Evolutionary conservation across 805 yeast genomes (phyloP).

Genomic region (Tetrapisispora phaffii): DNA sequence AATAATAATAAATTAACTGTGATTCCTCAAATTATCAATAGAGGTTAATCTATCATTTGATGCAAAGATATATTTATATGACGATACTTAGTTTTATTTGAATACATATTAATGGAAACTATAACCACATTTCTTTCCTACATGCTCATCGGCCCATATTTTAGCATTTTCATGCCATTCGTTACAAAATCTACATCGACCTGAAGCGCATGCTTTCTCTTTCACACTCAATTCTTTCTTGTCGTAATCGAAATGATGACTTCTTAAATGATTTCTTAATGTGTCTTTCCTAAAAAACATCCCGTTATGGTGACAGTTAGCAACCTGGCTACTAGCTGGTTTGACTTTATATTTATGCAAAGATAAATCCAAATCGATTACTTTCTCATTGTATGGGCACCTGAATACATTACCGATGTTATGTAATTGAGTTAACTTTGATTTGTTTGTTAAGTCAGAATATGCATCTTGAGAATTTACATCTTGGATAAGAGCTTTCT

Average conservation of each 20-base stretch:
- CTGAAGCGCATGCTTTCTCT: constrained; percentile 34
- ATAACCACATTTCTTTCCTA: constrained; percentile 35
- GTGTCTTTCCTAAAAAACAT: constrained; percentile 83
- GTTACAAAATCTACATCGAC: constrained; percentile 70
- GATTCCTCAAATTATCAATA: too few relatives aligned
- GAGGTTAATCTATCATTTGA: too few relatives aligned
- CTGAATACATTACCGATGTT: constrained; percentile 36
- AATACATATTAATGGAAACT: constrained; percentile 10
- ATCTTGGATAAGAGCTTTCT: background rate
- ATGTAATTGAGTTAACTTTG: background rate
- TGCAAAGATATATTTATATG: too few relatives aligned
- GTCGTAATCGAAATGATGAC: constrained; percentile 73
- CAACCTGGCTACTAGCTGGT: constrained; percentile 2
- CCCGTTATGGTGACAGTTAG: constrained; percentile 66
- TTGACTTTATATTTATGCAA: constrained; percentile 13
- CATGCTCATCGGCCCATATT: constrained; percentile 67
- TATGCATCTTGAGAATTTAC: background rate
- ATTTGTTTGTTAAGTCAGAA: background rate
- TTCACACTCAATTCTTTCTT: constrained; percentile 41
- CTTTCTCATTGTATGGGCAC: constrained; percentile 52
- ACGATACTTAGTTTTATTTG: too few relatives aligned
- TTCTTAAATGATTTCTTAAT: constrained; percentile 78
- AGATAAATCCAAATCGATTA: constrained; percentile 20
- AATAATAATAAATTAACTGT: background rate
- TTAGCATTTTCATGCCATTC: constrained; percentile 54